Evolutionary conservation across 371 early-diverging fungal genomes (phyloP), one percentile per base, ranked within the genome.

Genomic region (Mortierella sp.): DNA sequence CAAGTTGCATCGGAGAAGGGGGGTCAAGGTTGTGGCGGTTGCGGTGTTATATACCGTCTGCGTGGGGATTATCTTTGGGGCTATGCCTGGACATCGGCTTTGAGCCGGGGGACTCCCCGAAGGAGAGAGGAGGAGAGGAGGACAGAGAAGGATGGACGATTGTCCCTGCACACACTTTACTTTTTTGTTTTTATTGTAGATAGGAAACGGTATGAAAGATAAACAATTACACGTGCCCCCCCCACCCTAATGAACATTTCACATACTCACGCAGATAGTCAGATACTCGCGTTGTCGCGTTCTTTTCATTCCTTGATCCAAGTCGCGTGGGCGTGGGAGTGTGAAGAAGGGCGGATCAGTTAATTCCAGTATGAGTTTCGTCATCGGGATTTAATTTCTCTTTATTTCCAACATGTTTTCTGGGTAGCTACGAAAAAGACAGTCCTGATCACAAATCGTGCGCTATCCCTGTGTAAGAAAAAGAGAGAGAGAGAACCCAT

Each of bases 11-110:
- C 80, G 77, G 27, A 54, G 71, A 29, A 77, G 80, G 4, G 80
- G 60, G 0, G 5, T 75, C 51, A 80, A 80, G 70, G 84, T 80
- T n/a, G 55, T 77, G n/a, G 75, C 46, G 0, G 75, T 80, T 4
- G 77, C 84, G 3, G 18, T 83, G 11, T 68, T 83, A 29, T 79
- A 80, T 68, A 83, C 84, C 12, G 10, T 70, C 5, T 83, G 84
- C 75, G 70, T 77, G 0, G 78, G 72, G 0, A 32, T 70, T 29
- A 24, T 83, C 4, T 83, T 83, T 80, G 84, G 84, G 6, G 48
- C 77, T 27, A 41, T 83, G 4, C 84, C 84, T 0, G 84, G 84
- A 0, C 75, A 83, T 32, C 84, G 84, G 7, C 75, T 80, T 7
- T 68, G 27, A 68, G 6, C 16, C 6, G 4, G 14, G 41, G 7